Evolutionary conservation across 2,329 filamentous ascomycete species (phyloP), one percentile per base, ranked within the genome.

Genomic region (Zasmidium cellare): DNA sequence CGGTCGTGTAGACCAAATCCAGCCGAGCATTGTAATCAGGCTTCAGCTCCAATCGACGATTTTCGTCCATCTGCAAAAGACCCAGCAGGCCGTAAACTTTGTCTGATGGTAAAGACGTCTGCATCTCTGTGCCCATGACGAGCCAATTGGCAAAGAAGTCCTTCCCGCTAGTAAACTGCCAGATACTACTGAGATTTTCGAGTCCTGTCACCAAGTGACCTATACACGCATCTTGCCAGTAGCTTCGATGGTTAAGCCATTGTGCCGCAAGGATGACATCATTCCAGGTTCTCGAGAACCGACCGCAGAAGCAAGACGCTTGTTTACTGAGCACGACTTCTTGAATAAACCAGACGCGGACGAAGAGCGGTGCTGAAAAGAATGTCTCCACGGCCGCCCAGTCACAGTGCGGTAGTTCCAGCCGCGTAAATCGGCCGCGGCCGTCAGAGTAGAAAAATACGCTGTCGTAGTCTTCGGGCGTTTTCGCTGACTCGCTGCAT

Each of bases 21-120:
- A 56, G 14, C 9, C 48, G 35, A 9, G 41, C 20, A 16, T 24
- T 23, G 23, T 59, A 56, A n/a, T 55, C 49, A 12, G 53, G 48
- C 23, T 19, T 46, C 2, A 59, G 48, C 2, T 52, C 25, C 35
- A 41, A 18, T 14, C 6, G 3, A 18, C 35, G 7, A 16, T 18
- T 35, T n/a, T 19, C n/a, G 3, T 49, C 19, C 12, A 38, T 31
- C 24, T 46, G 46, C n/a, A 45, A 11, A 3, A 60, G 55, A 9
- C 58, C 58, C 11, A 60, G 28, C n/a, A 57, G 22, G n/a, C 58
- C 55, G 31, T 60, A 60, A 14, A 60, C 41, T 46, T 60, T 60
- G n/a, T 57, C 58, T 1, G 28, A 23, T 2, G 58, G 55, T 12
- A 47, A 12, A 1, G 58, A 54, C 14, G 48, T 47, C 7, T 41